A percentile compares a stretch with the other conserved stretches of the same genome.
These are phyloP conservation scores for Cryptosporidium ubiquitum DNA, from an alignment of 169 alveolate species.

Conservation along the genomic window DNA sequence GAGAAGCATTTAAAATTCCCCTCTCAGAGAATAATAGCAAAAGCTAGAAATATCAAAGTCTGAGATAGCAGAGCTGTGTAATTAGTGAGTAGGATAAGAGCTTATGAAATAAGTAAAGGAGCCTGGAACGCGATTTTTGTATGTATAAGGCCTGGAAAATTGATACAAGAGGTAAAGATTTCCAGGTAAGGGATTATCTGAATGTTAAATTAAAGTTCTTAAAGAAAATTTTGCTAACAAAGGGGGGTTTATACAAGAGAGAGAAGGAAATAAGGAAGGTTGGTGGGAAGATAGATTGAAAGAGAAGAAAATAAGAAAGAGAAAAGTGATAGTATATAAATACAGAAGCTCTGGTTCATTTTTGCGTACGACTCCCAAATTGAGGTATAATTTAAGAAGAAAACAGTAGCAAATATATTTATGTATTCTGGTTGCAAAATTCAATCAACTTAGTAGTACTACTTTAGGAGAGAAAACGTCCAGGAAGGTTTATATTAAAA, in stretches of 20 bases:
- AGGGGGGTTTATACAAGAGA: background rate
- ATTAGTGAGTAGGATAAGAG: slow-evolving; percentile 8
- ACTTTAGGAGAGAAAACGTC: background rate
- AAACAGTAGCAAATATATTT: background rate
- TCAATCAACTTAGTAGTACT: background rate
- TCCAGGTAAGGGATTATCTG: background rate
- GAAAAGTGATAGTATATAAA: background rate
- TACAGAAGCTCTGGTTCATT: background rate
- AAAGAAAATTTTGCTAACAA: background rate
- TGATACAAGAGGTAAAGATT: background rate
- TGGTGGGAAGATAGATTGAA: background rate
- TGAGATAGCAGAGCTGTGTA: background rate
- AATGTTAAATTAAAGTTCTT: slow-evolving; percentile 15
- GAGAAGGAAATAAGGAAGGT: background rate
- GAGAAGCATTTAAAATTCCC: slow-evolving; percentile 21
- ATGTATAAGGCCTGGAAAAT: background rate
- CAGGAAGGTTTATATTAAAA: background rate
- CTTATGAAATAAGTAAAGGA: slow-evolving; percentile 1
- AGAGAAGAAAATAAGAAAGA: background rate
- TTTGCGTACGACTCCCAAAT: background rate
- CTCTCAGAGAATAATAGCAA: slow-evolving; percentile 17
- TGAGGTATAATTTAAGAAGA: background rate
- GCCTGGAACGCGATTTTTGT: background rate
- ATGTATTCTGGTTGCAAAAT: background rate
- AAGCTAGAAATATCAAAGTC: slow-evolving; percentile 14